Evolutionary conservation across 2,329 filamentous ascomycete genomes (phyloP), one percentile per base, ranked within the genome.

Genomic region (Lachnellula suecica): DNA sequence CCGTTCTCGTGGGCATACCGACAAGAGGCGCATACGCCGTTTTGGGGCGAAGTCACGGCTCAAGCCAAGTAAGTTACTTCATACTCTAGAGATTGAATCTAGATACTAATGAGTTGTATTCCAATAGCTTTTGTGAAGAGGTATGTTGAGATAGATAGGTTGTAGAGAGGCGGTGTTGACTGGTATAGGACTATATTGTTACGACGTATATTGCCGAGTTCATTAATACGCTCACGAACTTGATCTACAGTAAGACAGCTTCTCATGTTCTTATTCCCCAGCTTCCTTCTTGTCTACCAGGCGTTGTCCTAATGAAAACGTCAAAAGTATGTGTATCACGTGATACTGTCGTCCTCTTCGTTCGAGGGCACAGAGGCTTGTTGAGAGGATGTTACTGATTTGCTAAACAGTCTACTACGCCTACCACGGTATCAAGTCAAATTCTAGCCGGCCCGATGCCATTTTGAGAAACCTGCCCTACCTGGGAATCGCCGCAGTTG

Each of bases 201-300:
- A 78, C 76, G 2, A 60, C 65, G 3, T 81, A 80, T 59, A 68
- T 81, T 44, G 79, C 74, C 27, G 78, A 82, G 57, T 77, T 81
- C 54, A 66, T 80, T 52, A 81, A 80, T 57, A 75, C 78, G 1
- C 54, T 80, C 43, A 79, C 76, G 3, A 82, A 79, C 56, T 47
- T 78, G 1, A 70, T 70, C 5, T 81, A 79, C 56, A 66, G 76
- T 79, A n/a, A n/a, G n/a, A n/a, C n/a, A n/a, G n/a, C n/a, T n/a
- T n/a, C n/a, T 68, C 25, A 64, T 52, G 29, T n/a, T 35, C 22
- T 43, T 17, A 9, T 11, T 60, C 31, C 46, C 55, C 50, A 17
- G 11, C 27, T 50, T 44, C 19, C 38, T 15, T 35, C 27, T 34
- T 34, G 31, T 34, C n/a, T n/a, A n/a, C n/a, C n/a, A n/a, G n/a